Conservation (phyloP, 768 basidiomycete genomes). For the Xanthoconium stramineum region DNA sequence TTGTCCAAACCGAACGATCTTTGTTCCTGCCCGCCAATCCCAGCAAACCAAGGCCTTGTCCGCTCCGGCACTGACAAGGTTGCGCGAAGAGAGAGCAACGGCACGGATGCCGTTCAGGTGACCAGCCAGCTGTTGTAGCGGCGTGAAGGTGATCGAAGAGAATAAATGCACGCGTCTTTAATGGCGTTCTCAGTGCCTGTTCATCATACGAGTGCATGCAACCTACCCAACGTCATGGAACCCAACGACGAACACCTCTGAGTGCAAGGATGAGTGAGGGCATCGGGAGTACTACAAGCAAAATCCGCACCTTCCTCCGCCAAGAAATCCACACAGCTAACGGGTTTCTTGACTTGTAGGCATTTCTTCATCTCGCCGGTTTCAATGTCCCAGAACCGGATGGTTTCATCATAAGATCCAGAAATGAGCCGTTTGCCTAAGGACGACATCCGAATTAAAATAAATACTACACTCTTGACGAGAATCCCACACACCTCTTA, state of each 20-base stretch:
- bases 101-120: conserved; percentile 90
- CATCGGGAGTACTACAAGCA: background rate
- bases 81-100: conserved; percentile 79
- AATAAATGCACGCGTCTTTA: conserved; percentile 82
- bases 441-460: background rate
- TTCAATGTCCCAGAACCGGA: conserved; percentile 86
- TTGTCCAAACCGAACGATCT: conserved; percentile 88
- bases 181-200: background rate
- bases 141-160: conserved; percentile 80
- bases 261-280: conserved; percentile 2
- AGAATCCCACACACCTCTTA: conserved; percentile 43
- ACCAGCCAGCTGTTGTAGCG: conserved; percentile 78
- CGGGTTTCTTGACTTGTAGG: conserved; percentile 81
- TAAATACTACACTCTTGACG: background rate
- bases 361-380: conserved; percentile 69
- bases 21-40: conserved; percentile 87
- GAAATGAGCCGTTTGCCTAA: conserved; percentile 77
- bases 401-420: conserved; percentile 89
- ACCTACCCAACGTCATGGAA: conserved; percentile 88
- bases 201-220: background rate
- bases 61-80: conserved; percentile 81
- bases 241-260: conserved; percentile 88
- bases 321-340: conserved; percentile 86
- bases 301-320: conserved; percentile 65
- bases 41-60: conserved; percentile 77